These are phyloP conservation scores for Litchi chinensis DNA, from an alignment of 345 rosid genomes.

Conservation along the genomic window DNA sequence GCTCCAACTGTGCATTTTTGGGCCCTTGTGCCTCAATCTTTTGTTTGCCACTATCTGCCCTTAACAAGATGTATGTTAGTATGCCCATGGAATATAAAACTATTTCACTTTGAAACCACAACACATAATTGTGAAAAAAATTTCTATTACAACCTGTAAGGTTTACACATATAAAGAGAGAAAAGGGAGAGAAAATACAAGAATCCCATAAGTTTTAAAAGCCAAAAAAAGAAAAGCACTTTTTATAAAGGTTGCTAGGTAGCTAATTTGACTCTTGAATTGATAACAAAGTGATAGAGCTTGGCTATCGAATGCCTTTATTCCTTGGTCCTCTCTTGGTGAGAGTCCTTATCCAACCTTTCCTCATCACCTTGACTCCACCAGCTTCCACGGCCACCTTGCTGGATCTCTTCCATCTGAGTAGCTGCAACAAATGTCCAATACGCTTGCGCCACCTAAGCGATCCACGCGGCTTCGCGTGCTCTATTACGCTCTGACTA, in stretches of 20 bases:
- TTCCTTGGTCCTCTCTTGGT: constrained; percentile 72
- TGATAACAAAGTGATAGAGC: too few species aligned
- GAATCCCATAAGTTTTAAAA: constrained; percentile 39
- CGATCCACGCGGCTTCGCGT: constrained; percentile 52
- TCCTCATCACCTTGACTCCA: constrained; percentile 75
- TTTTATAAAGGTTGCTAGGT: constrained; percentile 37
- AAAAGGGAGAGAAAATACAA: constrained; percentile 9
- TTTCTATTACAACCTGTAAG: constrained; percentile 17
- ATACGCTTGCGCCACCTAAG: constrained; percentile 92
- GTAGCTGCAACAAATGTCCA: constrained; percentile 78
- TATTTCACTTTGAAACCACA: constrained; percentile 6
- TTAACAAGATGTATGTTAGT: background rate
- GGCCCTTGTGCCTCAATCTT: constrained; percentile 33
- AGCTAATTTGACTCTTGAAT: constrained; percentile 46
- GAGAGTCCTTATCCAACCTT: constrained; percentile 83
- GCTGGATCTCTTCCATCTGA: constrained; percentile 75
- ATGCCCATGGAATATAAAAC: constrained; percentile 24
- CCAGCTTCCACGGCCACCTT: constrained; percentile 65
- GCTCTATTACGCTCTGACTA: constrained; percentile 62
- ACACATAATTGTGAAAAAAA: constrained; percentile 10
- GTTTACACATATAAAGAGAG: constrained; percentile 24
- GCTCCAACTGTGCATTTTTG: constrained; percentile 10
- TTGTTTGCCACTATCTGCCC: constrained; percentile 43
- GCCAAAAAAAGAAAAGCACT: constrained; percentile 21
- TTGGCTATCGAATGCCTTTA: constrained; percentile 23